phyloP scores from a whole-genome alignment of 768 basidiomycete genomes.

The Ramaria sp. region DNA sequence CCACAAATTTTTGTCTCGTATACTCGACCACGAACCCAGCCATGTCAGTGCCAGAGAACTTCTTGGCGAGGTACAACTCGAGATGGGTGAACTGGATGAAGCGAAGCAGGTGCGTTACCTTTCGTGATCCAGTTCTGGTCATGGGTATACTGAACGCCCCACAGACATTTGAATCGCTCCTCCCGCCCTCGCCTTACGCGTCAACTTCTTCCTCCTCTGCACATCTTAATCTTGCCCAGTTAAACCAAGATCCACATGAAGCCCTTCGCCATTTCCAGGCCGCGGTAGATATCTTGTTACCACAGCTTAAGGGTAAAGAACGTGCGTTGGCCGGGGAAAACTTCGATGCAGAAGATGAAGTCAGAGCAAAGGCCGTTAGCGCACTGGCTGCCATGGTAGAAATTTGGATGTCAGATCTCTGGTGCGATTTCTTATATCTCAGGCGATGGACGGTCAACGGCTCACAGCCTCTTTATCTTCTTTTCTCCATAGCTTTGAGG shows the following conservation, averaged over 20 bases:
- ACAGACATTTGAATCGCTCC: conserved; percentile 50
- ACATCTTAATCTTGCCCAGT: conserved; percentile 82
- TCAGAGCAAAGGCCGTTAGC: conserved; percentile 59
- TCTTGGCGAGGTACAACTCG: conserved; percentile 68
- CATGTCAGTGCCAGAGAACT: conserved; percentile 70
- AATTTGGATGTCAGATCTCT: conserved; percentile 96
- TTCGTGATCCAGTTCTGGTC: neutral
- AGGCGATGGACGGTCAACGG: neutral
- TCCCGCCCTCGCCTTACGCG: conserved; percentile 53
- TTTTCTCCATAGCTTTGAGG: conserved; percentile 52
- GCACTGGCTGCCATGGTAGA: conserved; percentile 86
- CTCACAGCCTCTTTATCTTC: neutral
- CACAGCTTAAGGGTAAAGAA: conserved; percentile 63
- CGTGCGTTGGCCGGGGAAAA: conserved; percentile 31
- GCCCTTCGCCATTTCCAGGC: conserved; percentile 71
- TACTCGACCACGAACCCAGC: conserved; percentile 50
- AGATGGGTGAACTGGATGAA: conserved; percentile 62
- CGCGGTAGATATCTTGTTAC: conserved; percentile 61
- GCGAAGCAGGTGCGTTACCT: conserved; percentile 51
- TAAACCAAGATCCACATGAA: conserved; percentile 64
- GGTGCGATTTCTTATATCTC: conserved; percentile 34
- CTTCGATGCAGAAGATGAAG: conserved; percentile 33
- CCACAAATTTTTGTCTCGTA: conserved; percentile 54
- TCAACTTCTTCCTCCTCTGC: conserved; percentile 59
- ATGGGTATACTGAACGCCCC: neutral